phyloP scores from a whole-genome alignment of 345 rosid genomes.

The Leavenworthia alabamica region DNA sequence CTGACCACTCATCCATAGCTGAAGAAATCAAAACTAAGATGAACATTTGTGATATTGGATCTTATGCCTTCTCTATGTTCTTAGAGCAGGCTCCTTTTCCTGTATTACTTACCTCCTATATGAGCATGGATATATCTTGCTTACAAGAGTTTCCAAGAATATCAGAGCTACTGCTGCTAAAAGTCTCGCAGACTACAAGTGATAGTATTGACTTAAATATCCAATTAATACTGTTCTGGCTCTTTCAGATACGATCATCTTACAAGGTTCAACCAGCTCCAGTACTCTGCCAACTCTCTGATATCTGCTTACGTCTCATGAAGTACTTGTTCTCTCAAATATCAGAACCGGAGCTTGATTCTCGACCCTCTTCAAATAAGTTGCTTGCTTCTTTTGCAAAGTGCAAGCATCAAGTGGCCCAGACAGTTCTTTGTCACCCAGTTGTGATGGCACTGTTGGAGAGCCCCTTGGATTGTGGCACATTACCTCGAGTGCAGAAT shows the following conservation, averaged over 20 bases:
- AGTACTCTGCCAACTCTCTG: slow-evolving; percentile 45
- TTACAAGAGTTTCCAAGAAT: slow-evolving; percentile 37
- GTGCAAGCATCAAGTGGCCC: slow-evolving; percentile 45
- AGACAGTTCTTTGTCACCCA: slow-evolving; percentile 62
- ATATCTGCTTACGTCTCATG: slow-evolving; percentile 52
- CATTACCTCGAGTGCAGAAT: slow-evolving; percentile 29
- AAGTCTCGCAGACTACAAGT: slow-evolving; percentile 38
- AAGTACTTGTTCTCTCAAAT: slow-evolving; percentile 46
- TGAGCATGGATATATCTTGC: slow-evolving; percentile 30
- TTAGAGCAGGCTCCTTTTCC: slow-evolving; percentile 66
- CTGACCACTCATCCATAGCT: slow-evolving; percentile 20
- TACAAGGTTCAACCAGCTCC: slow-evolving; percentile 36
- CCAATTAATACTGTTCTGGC: slow-evolving; percentile 63
- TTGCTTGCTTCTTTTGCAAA: slow-evolving; percentile 28
- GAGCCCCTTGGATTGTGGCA: slow-evolving; percentile 41
- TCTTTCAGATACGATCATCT: slow-evolving; percentile 46
- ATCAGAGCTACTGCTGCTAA: slow-evolving; percentile 52
- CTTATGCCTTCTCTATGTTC: slow-evolving; percentile 49
- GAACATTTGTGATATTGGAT: slow-evolving; percentile 35
- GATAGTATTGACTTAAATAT: slow-evolving; percentile 40
- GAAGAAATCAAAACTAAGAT: slow-evolving; percentile 33
- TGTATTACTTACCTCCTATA: slow-evolving; percentile 47
- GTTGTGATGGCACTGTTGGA: slow-evolving; percentile 39
- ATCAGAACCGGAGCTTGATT: slow-evolving; percentile 31
- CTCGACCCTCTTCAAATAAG: slow-evolving; percentile 17